Conservation (phyloP, 148 eudicot species). For the Suaeda aralocaspica region DNA sequence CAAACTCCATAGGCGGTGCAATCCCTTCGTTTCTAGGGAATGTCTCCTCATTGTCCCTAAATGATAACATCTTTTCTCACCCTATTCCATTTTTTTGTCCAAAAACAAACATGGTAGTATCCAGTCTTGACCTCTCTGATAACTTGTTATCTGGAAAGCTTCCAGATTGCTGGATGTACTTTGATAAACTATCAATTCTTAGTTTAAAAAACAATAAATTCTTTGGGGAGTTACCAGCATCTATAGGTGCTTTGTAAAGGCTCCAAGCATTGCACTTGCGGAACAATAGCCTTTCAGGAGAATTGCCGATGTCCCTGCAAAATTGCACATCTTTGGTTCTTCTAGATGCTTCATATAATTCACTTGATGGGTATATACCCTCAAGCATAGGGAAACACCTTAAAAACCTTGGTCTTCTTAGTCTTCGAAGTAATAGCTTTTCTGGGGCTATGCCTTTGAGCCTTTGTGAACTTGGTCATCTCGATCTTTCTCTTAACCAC, state of each 20-base stretch:
- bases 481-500: too few relatives aligned
- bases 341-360: conserved; percentile 18
- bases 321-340: conserved; percentile 13
- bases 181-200: background rate
- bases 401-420: conserved; percentile 7
- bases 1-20: conserved; percentile 16
- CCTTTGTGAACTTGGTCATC: too few relatives aligned
- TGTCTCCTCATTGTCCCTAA: background rate
- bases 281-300: conserved; percentile 17
- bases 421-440: conserved; percentile 12
- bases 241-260: background rate
- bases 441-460: conserved; percentile 15
- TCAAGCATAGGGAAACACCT: background rate
- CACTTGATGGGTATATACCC: conserved; percentile 12
- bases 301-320: background rate
- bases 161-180: conserved; percentile 20
- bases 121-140: conserved; percentile 15
- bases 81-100: conserved; percentile 13
- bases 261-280: conserved; percentile 9
- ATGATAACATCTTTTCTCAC: conserved; percentile 17
- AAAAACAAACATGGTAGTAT: background rate
- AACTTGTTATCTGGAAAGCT: conserved; percentile 18
- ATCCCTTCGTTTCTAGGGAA: conserved; percentile 19
- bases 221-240: conserved; percentile 10
- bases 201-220: conserved; percentile 1